Evolutionary conservation across 2,329 filamentous ascomycete species (phyloP), one percentile per base, ranked within the genome.

Genomic region (Talaromyces sp.): DNA sequence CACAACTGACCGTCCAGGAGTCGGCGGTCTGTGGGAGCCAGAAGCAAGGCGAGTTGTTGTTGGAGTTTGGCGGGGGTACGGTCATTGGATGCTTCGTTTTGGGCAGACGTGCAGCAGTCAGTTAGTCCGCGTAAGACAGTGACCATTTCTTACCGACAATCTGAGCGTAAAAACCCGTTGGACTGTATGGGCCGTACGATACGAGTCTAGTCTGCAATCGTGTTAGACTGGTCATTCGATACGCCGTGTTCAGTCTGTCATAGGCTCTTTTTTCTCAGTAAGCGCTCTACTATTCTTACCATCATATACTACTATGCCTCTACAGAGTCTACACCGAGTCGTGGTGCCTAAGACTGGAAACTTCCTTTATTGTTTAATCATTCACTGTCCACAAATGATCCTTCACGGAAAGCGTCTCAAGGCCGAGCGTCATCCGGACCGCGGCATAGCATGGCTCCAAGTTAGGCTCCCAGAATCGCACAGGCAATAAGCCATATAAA

Each of bases 31-130:
- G 63, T 63, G 59, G 63, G 63, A 68, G 64, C 61, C 61, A 65
- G 65, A 68, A 67, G 64, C 66, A 64, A 68, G 65, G 68, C 66
- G 67, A 68, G 63, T 65, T 28, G 13, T 25, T 43, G 39, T 28
- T 69, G 62, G 64, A 63, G 65, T 63, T 68, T 64, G 61, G 60
- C 64, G 67, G 59, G 40, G 22, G 7, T 28, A 19, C 57, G 55
- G 57, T 63, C 56, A 73, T 73, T 73, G 70, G 70, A 68, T 70
- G 70, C 70, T 71, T 69, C 54, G 60, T 53, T 61, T 70, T 70
- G 68, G 68, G 68, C 68, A 70, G 67, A 69, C 68, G 59, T 70
- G 67, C 68, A 69, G 35, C 19, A n/a, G 48, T n/a, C n/a, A n/a
- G n/a, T n/a, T n/a, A n/a, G n/a, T n/a, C n/a, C n/a, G n/a, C n/a